Conservation (phyloP, 148 eudicot species). For the Silene conica region DNA sequence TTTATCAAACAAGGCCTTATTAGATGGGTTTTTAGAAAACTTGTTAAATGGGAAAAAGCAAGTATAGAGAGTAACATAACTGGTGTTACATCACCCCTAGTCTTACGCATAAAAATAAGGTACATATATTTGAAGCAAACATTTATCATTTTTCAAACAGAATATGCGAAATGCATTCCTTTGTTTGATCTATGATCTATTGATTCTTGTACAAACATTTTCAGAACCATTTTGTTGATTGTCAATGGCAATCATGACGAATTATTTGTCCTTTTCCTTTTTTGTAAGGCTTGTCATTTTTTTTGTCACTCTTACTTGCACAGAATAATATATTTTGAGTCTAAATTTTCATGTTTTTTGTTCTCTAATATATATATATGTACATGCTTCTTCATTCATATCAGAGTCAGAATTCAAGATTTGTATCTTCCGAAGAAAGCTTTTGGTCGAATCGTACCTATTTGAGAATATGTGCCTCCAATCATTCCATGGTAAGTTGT, state of each 20-base stretch:
- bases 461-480: neutral
- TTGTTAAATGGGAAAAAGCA: no score
- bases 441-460: neutral
- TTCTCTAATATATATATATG: no score
- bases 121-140: neutral
- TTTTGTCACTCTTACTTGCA: neutral
- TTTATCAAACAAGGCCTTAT: no score
- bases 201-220: neutral
- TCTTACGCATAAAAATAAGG: neutral
- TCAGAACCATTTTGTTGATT: neutral
- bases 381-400: neutral
- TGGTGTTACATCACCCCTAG: neutral
- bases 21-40: no score
- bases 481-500: slow-evolving; percentile 7
- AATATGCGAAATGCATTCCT: neutral
- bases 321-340: neutral
- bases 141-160: slow-evolving; percentile 1
- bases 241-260: neutral
- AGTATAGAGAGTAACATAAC: no score
- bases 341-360: neutral
- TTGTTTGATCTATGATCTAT: slow-evolving; percentile 2
- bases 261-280: neutral
- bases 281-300: neutral
- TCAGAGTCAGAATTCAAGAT: neutral
- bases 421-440: neutral